A percentile compares a stretch with the other conserved stretches of the same genome.
Evolutionary conservation across 805 yeast species (phyloP).

Genomic region (Blastobotrys mokoenaii): DNA sequence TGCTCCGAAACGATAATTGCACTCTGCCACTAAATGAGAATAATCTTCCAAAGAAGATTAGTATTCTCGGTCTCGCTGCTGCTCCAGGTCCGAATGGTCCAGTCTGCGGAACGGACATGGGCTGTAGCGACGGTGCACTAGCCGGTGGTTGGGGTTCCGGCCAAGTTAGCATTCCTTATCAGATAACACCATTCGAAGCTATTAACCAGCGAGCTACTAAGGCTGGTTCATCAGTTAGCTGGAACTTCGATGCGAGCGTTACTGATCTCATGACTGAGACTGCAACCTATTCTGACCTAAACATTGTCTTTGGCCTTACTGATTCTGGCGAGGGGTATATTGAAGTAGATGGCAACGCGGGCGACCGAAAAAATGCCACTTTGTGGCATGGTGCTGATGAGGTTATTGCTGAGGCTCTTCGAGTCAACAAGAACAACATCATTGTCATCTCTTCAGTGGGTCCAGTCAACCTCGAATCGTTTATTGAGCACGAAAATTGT

Average conservation of each 20-base stretch:
- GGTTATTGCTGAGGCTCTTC: conserved; percentile 41
- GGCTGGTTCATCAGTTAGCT: conserved; percentile 39
- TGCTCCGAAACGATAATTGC: conserved; percentile 45
- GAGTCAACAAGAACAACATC: conserved; percentile 44
- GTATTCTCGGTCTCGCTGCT: conserved; percentile 48
- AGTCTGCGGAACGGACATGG: conserved; percentile 43
- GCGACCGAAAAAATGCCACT: conserved; percentile 47
- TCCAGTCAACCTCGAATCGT: conserved; percentile 48
- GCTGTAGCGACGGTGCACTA: conserved; percentile 44
- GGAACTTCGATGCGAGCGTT: conserved; percentile 39
- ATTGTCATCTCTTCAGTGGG: conserved; percentile 57
- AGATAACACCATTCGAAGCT: conserved; percentile 52
- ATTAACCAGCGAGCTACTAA: conserved; percentile 40
- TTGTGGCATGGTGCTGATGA: conserved; percentile 54
- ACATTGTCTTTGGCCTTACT: conserved; percentile 47
- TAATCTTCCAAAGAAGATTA: conserved; percentile 28
- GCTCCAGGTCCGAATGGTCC: conserved; percentile 43
- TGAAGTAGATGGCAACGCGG: conserved; percentile 49
- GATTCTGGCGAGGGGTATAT: conserved; percentile 53
- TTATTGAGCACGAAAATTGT: conserved; percentile 48
- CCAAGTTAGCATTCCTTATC: conserved; percentile 45
- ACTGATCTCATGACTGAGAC: conserved; percentile 31
- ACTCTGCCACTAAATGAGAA: conserved; percentile 47
- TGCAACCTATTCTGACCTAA: conserved; percentile 43
- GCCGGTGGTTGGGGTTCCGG: conserved; percentile 63